phyloP scores from a whole-genome alignment of 352 stramenopile genomes.

The Pythium plurisporium region DNA sequence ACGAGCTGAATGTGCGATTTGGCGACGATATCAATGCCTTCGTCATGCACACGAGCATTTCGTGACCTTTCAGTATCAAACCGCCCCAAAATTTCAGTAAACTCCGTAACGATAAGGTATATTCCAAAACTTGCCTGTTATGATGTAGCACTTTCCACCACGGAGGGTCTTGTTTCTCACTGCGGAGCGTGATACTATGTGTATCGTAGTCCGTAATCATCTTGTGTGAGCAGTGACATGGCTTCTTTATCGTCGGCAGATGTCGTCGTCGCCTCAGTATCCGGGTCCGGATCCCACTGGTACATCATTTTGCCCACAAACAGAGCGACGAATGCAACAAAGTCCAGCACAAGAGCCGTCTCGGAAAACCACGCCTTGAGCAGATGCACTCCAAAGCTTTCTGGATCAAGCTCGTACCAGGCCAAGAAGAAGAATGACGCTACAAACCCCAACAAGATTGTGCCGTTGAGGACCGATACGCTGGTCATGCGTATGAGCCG shows the following conservation, averaged over 20 bases:
- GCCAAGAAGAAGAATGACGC: slow-evolving; percentile 66
- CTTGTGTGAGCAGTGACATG: slow-evolving; percentile 62
- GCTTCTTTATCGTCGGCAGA: slow-evolving; percentile 84
- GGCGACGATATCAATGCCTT: neutral
- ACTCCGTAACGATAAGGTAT: no score
- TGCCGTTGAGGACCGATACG: slow-evolving; percentile 71
- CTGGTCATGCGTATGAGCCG: slow-evolving; percentile 75
- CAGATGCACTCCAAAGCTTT: slow-evolving; percentile 56
- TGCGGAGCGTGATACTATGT: slow-evolving; percentile 46
- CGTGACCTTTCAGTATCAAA: slow-evolving; percentile 6
- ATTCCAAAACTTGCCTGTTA: slow-evolving; percentile 12
- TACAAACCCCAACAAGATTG: slow-evolving; percentile 67
- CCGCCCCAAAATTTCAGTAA: no score
- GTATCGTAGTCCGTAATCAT: slow-evolving; percentile 73
- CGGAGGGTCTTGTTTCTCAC: no score
- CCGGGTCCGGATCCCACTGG: slow-evolving; percentile 75
- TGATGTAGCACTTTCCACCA: no score
- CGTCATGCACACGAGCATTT: neutral
- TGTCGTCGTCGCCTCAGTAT: slow-evolving; percentile 74
- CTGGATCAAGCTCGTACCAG: slow-evolving; percentile 73
- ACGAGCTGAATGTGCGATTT: neutral
- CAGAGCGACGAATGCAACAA: slow-evolving; percentile 64
- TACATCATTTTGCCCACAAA: slow-evolving; percentile 69
- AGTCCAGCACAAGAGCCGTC: slow-evolving; percentile 59
- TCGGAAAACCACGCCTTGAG: slow-evolving; percentile 64